Percentiles rank a stretch among this genome's conserved stretches.
phyloP scores from a whole-genome alignment of 495 filamentous ascomycete genomes.

The Hyaloscypha variabilis region DNA sequence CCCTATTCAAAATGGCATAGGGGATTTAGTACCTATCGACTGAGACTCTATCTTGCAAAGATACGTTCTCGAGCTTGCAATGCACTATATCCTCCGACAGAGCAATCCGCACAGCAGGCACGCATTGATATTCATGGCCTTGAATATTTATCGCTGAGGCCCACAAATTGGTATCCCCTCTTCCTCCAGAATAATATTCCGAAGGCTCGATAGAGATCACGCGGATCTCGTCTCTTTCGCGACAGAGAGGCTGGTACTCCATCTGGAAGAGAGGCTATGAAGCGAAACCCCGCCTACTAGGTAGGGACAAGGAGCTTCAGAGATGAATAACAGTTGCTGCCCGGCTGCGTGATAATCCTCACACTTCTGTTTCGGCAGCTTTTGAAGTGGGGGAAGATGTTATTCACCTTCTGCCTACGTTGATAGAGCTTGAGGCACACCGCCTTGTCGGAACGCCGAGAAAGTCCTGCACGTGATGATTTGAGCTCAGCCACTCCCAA shows the following conservation, averaged over 20 bases:
- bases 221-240: not conserved
- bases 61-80: not conserved
- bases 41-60: not conserved
- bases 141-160: not conserved
- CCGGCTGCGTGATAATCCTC: too few species aligned
- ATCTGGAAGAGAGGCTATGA: not conserved
- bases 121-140: not conserved
- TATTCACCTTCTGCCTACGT: too few species aligned
- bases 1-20: not conserved
- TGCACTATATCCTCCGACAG: not conserved
- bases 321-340: too few species aligned
- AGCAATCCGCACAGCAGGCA: not conserved
- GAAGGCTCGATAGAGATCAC: not conserved
- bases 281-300: too few species aligned
- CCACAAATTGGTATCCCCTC: not conserved
- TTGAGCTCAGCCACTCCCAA: not conserved
- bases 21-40: not conserved
- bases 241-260: not conserved
- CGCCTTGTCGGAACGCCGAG: not conserved
- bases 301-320: too few species aligned
- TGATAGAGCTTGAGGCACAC: not conserved
- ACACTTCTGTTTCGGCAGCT: too few species aligned
- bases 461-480: not conserved
- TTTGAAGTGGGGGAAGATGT: too few species aligned
- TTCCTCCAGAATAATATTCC: not conserved